These are phyloP conservation scores for Neurospora sp. DNA, from an alignment of 495 filamentous ascomycete genomes.

Conservation along the genomic window DNA sequence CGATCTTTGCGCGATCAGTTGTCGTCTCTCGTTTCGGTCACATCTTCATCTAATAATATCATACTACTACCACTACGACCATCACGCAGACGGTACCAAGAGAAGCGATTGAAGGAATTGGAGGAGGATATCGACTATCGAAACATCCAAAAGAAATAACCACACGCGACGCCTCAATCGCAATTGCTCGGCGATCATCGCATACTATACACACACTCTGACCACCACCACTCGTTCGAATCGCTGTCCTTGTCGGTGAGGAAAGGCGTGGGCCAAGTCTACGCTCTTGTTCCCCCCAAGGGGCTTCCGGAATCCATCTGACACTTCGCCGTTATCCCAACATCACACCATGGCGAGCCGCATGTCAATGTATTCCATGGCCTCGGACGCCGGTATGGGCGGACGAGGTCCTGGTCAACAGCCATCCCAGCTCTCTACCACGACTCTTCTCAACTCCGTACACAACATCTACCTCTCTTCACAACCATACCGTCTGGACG, in stretches of 20 bases:
- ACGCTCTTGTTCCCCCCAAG: conserved; percentile 4
- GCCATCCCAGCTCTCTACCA: conserved; percentile 76
- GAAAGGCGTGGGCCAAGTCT: background rate
- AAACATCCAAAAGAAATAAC: background rate
- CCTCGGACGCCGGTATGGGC: conserved; percentile 40
- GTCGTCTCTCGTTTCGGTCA: background rate
- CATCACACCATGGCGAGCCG: conserved; percentile 58
- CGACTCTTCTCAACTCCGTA: conserved; percentile 80
- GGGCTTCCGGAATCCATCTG: conserved; percentile 20
- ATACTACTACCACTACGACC: background rate
- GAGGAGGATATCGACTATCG: background rate
- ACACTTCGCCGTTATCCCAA: background rate
- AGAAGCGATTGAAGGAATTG: background rate
- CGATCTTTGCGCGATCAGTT: conserved; percentile 19
- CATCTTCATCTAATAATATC: background rate
- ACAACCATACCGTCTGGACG: conserved; percentile 74
- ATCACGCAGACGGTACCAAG: background rate
- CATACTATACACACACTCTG: background rate
- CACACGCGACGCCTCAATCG: background rate
- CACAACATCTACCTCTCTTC: conserved; percentile 80
- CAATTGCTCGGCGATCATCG: background rate
- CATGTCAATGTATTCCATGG: conserved; percentile 77
- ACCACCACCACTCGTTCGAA: conserved; percentile 8
- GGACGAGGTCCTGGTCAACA: conserved; percentile 54
- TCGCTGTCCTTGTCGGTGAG: background rate